Evolutionary conservation across 371 early-diverging fungal species (phyloP).

Genomic region (Circinella minor): DNA sequence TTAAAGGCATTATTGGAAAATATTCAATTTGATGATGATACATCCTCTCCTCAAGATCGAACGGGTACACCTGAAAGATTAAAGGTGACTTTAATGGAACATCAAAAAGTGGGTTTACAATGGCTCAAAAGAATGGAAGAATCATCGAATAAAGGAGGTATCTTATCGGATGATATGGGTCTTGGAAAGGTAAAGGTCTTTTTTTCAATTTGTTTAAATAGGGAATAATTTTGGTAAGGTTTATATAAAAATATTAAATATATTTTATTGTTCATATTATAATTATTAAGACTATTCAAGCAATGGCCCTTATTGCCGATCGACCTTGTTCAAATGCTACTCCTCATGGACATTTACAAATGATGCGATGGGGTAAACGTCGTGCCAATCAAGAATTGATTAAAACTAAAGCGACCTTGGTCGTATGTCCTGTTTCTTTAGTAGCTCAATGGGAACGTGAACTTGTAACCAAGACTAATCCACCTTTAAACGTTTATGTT

Average conservation of each 20-base stretch:
- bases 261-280: too few relatives aligned
- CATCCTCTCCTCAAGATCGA: constrained; percentile 46
- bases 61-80: constrained; percentile 59
- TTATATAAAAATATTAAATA: background rate
- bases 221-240: background rate
- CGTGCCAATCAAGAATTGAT: constrained; percentile 1
- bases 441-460: constrained; percentile 73
- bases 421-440: constrained; percentile 67
- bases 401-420: constrained; percentile 51
- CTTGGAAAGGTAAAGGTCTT: constrained; percentile 36
- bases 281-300: constrained; percentile 69
- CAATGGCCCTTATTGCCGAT: constrained; percentile 73
- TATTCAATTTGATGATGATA: constrained; percentile 37
- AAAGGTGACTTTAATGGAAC: constrained; percentile 52
- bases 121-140: constrained; percentile 65
- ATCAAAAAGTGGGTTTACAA: constrained; percentile 68
- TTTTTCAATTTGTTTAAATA: background rate
- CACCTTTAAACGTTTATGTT: constrained; percentile 53
- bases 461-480: constrained; percentile 51
- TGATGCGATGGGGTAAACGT: constrained; percentile 10
- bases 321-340: constrained; percentile 38
- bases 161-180: constrained; percentile 78
- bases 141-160: constrained; percentile 65
- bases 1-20: constrained; percentile 49
- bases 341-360: constrained; percentile 3